These are phyloP conservation scores for Corylus heterophylla DNA, from an alignment of 306 rosid species.

Conservation along the genomic window DNA sequence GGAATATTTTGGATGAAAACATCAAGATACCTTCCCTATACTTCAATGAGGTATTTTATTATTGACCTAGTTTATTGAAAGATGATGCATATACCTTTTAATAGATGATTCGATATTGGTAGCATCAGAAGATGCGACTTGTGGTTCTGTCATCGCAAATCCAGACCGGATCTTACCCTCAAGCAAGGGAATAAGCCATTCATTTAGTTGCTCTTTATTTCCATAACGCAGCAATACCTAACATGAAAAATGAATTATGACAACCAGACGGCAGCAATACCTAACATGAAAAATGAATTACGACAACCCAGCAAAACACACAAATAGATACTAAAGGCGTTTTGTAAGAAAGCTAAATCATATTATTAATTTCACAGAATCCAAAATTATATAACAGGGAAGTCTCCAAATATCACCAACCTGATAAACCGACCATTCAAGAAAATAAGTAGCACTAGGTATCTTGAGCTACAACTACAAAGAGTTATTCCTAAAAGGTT, in stretches of 20 bases:
- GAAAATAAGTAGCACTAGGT: background rate
- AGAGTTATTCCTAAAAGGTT: background rate
- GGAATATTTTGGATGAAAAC: background rate
- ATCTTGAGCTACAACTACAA: background rate
- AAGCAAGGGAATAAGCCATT: conserved; percentile 95
- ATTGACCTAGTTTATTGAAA: background rate
- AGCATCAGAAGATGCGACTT: conserved; percentile 93
- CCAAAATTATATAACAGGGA: background rate
- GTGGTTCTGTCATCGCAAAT: conserved; percentile 95
- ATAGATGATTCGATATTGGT: conserved; percentile 90
- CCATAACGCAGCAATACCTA: conserved; percentile 93
- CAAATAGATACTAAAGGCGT: background rate
- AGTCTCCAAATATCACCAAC: background rate
- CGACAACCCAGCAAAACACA: background rate
- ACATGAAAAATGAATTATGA: conserved; percentile 28
- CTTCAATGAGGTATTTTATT: background rate
- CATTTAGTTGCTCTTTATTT: conserved; percentile 64
- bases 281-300: conserved; percentile 44
- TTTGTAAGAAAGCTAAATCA: background rate
- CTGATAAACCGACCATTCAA: background rate
- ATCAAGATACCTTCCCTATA: background rate
- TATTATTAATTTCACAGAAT: background rate
- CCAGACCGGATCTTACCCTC: conserved; percentile 93
- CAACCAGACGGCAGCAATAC: conserved; percentile 54
- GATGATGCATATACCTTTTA: conserved; percentile 52